phyloP scores from a whole-genome alignment of 257 asterid species.

The Penstemon newberryi region DNA sequence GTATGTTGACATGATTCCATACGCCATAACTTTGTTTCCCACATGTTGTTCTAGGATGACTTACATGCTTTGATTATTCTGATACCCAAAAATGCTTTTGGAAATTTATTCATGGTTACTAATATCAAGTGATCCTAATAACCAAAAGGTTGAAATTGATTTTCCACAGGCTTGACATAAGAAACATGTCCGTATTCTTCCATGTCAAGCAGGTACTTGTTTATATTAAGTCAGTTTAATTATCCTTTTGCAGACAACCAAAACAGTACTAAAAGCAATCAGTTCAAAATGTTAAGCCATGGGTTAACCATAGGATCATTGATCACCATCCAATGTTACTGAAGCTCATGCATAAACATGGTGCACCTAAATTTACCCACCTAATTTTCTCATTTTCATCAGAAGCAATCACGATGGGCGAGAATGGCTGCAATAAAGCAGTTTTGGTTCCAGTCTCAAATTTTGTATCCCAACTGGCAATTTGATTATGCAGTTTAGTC shows the following conservation, averaged over 20 bases:
- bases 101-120: neutral
- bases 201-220: neutral
- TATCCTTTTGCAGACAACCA: neutral
- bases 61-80: neutral
- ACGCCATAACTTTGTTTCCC: neutral
- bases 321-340: constrained; percentile 1
- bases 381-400: constrained; percentile 90
- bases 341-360: constrained; percentile 10
- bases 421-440: constrained; percentile 82
- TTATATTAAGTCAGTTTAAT: constrained; percentile 6
- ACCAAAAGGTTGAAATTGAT: neutral
- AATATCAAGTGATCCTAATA: neutral
- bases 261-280: neutral
- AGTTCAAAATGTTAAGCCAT: constrained; percentile 6
- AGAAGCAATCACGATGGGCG: constrained; percentile 84
- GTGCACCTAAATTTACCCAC: constrained; percentile 38
- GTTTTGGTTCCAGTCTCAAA: constrained; percentile 83
- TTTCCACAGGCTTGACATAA: neutral
- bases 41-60: neutral
- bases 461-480: constrained; percentile 97
- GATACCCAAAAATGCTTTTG: neutral
- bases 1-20: neutral
- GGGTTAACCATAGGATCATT: constrained; percentile 2
- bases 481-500: constrained; percentile 79
- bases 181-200: constrained; percentile 5